Evolutionary conservation across 306 rosid species (phyloP), one percentile per base, ranked within the genome.

Genomic region (Boehmeria nivea): DNA sequence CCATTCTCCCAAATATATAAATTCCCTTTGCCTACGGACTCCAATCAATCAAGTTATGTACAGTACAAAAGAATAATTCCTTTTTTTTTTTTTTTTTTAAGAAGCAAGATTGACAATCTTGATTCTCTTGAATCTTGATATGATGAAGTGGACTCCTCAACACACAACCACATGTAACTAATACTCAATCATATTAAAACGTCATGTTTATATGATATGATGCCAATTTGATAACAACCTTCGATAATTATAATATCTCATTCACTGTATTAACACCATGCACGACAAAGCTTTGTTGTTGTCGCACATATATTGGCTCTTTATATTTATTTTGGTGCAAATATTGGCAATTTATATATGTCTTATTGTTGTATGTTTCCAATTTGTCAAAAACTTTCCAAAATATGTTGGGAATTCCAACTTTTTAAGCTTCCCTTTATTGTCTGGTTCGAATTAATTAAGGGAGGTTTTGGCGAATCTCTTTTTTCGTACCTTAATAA

Each of bases 131-230:
- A 15, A 3, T 40, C 13, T 40, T 13, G 8, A 15, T 54, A 0
- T 21, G 19, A 15, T 38, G 48, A 56, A 12, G 48, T 38, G 61
- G 61, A 56, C 33, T 56, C 33, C 46, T 55, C 45, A 53, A 36
- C 14, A 37, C 25, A 1, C 3, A 31, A 31, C 12, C 38, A 26
- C 46, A 38, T 37, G 60, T 36, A 36, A 38, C 40, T 20, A 8
- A 2, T 13, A 20, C 28, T 54, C 28, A 17, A 39, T 56, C 22
- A 56, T 39, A 40, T 25, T n/a, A 4, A 11, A n/a, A 38, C 47
- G 5, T 1, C 16, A 15, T 53, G 24, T 34, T 40, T 15, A 6
- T 38, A 12, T 4, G 0, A 1, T 15, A n/a, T 12, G 17, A 53
- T 17, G 43, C 10, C 16, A 53, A 15, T 38, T 39, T 39, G 31